A percentile compares a stretch with the other conserved stretches of the same genome.
phyloP scores from a whole-genome alignment of 306 rosid species.

The Ormosia emarginata region DNA sequence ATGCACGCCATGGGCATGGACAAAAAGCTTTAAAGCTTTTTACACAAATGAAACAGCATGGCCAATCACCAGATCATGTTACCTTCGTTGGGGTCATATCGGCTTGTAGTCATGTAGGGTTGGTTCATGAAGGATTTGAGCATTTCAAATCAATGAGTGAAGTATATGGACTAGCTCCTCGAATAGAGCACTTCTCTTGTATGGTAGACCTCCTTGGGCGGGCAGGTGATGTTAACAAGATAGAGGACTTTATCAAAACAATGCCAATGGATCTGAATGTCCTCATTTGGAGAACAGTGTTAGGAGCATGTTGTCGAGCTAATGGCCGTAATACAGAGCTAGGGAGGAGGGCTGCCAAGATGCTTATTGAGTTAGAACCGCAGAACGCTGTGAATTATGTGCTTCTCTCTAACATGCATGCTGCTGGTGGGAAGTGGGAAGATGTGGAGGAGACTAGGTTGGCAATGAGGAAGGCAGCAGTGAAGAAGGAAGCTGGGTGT shows the following conservation, averaged over 20 bases:
- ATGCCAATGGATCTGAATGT: conserved; percentile 80
- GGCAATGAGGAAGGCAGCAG: conserved; percentile 81
- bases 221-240: conserved; percentile 64
- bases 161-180: conserved; percentile 59
- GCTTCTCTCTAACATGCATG: conserved; percentile 91
- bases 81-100: conserved; percentile 89
- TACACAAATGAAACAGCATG: conserved; percentile 59
- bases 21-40: conserved; percentile 65
- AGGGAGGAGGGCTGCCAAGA: conserved; percentile 70
- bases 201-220: conserved; percentile 91
- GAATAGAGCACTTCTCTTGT: conserved; percentile 87
- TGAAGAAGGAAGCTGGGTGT: conserved; percentile 87
- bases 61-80: conserved; percentile 76
- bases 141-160: conserved; percentile 67
- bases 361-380: conserved; percentile 80
- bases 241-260: conserved; percentile 60
- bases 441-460: conserved; percentile 66
- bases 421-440: conserved; percentile 78
- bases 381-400: conserved; percentile 79
- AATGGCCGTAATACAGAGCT: conserved; percentile 69
- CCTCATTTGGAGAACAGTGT: conserved; percentile 89
- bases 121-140: conserved; percentile 69
- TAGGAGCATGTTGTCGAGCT: conserved; percentile 73
- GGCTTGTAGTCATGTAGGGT: conserved; percentile 93
- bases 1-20: conserved; percentile 88